A percentile compares a stretch with the other conserved stretches of the same genome.
These are phyloP conservation scores for Quaeritorhiza haematococci DNA, from an alignment of 371 early-diverging fungal genomes.

Conservation along the genomic window DNA sequence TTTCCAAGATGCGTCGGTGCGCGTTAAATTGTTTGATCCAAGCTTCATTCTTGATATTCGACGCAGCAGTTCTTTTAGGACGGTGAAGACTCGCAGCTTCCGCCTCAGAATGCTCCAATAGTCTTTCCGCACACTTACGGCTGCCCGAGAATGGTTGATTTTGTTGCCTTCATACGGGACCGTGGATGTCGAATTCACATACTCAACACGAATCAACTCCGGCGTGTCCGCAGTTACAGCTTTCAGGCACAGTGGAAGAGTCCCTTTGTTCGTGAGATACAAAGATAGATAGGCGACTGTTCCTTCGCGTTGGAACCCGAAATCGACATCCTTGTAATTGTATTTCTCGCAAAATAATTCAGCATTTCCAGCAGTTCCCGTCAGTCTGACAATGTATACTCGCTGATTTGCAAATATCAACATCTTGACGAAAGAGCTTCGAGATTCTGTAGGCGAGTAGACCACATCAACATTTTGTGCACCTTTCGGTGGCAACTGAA, in stretches of 20 bases:
- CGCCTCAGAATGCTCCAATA: slow-evolving; percentile 45
- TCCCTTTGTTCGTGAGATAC: slow-evolving; percentile 50
- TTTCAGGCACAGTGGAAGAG: slow-evolving; percentile 43
- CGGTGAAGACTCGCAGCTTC: slow-evolving; percentile 34
- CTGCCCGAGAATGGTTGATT: no score
- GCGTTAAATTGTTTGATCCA: slow-evolving; percentile 3
- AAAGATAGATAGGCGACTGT: slow-evolving; percentile 43
- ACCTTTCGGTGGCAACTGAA: slow-evolving; percentile 27
- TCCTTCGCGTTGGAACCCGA: slow-evolving; percentile 43
- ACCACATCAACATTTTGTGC: slow-evolving; percentile 33
- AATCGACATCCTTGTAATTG: slow-evolving; percentile 42
- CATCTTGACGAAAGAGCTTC: slow-evolving; percentile 26
- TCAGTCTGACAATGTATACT: slow-evolving; percentile 27
- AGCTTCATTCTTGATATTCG: not conserved
- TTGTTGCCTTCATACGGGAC: slow-evolving; percentile 28
- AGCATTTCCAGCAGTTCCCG: slow-evolving; percentile 41
- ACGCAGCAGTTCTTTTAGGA: slow-evolving; percentile 15
- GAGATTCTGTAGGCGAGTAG: slow-evolving; percentile 41
- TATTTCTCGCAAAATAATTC: slow-evolving; percentile 50
- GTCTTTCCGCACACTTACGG: slow-evolving; percentile 27
- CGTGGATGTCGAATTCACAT: slow-evolving; percentile 35
- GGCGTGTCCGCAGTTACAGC: slow-evolving; percentile 34
- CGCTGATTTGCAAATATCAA: slow-evolving; percentile 45
- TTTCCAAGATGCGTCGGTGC: not conserved
- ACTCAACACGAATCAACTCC: slow-evolving; percentile 40